Evolutionary conservation across 352 stramenopile species (phyloP), one percentile per base, ranked within the genome.

Genomic region (Phytophthora pinifolia): DNA sequence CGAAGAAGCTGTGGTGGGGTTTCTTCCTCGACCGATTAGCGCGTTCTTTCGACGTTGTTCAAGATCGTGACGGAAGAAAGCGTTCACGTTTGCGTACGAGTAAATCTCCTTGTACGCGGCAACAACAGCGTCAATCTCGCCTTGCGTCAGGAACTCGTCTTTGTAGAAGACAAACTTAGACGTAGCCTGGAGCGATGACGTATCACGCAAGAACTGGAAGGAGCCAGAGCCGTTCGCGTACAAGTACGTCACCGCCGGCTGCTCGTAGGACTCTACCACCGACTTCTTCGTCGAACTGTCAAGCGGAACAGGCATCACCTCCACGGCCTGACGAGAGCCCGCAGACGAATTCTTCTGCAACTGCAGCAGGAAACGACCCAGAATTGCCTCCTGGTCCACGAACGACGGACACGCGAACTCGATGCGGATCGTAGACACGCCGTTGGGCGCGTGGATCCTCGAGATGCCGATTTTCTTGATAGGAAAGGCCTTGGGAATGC

Each of bases 161-260:
- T 92, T 95, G 63, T 90, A 95, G 29, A 93, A 89, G 20, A 95
- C 75, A 46, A 95, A 95, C 45, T 75, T 78, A 25, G 65, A 62
- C 8, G 50, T 48, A 17, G 70, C 71, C 48, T 72, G 65, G 55
- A 73, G 62, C 14, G 59, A 61, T 10, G 68, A 72, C 20, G 65
- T 61, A 50, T 87, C 79, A 6, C 77, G 75, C 48, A 91, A 46
- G 46, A 92, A 92, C 48, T 92, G 85, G 39, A 95, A 92, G 29
- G 83, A 93, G 1, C 85, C 85, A n/a, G 76, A 78, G 6, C 83
- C 83, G 36, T 79, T 80, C 0, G 70, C 42, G 54, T 92, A 93
- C 54, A 95, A 45, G 46, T 87, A 95, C 18, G 74, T 74, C 38
- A 90, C 74, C 2, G 78, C 72, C 22, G 82, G 79, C 52, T 89